These are phyloP conservation scores for Claviceps monticola DNA, from an alignment of 2,329 filamentous ascomycete genomes.

Conservation along the genomic window DNA sequence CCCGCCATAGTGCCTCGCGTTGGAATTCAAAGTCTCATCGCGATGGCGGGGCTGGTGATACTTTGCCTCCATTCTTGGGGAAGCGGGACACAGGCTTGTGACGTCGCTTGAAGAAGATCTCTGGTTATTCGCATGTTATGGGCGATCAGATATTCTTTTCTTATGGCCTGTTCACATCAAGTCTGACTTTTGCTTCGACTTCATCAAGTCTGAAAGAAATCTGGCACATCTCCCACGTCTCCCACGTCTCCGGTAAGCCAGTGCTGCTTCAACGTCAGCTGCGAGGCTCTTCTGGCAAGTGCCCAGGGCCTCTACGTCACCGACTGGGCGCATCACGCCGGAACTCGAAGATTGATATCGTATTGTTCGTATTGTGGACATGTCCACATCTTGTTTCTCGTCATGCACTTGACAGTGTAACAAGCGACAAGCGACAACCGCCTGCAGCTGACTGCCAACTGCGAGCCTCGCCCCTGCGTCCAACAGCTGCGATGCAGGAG, in stretches of 20 bases:
- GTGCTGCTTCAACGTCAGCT: too few species aligned
- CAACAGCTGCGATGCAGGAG: not conserved
- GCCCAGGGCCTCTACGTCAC: too few species aligned
- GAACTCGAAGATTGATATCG: too few species aligned
- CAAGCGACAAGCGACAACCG: not conserved
- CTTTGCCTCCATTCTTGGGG: not conserved
- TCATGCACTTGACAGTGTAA: too few species aligned
- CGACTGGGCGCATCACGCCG: too few species aligned
- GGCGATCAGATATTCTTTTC: too few species aligned
- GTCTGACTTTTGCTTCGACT: not conserved
- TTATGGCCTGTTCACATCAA: not conserved
- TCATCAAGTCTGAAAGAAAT: not conserved
- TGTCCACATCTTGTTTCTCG: too few species aligned
- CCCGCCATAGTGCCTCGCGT: conserved; percentile 6
- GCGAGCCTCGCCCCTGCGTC: not conserved
- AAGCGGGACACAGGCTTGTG: not conserved
- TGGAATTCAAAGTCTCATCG: conserved; percentile 14
- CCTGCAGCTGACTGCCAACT: not conserved
- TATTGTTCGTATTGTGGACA: too few species aligned
- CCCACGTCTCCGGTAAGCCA: conserved; percentile 1
- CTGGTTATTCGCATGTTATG: too few species aligned
- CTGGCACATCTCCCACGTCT: not conserved
- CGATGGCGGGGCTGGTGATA: conserved; percentile 8
- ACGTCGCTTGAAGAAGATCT: not conserved
- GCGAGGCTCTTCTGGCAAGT: too few species aligned